These are phyloP conservation scores for Pleurotus cornucopiae DNA, from an alignment of 768 basidiomycete genomes.

Conservation along the genomic window DNA sequence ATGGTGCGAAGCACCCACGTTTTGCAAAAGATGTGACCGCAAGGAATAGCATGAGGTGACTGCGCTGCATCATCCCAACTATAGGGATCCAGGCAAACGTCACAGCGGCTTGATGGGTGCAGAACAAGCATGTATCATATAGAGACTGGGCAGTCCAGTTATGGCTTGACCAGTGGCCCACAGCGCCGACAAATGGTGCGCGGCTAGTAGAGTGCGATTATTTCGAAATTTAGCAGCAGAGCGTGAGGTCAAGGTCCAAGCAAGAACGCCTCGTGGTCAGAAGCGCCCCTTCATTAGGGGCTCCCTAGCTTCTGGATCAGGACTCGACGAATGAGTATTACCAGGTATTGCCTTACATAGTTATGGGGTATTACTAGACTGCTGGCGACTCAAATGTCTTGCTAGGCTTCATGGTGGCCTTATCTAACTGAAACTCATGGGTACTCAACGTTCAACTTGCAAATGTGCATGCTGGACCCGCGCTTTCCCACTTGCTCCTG, in stretches of 20 bases:
- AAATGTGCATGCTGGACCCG: no score
- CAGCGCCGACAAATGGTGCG: background rate
- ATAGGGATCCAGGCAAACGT: slow-evolving; percentile 70
- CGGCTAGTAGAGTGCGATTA: background rate
- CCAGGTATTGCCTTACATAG: no score
- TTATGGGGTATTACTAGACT: no score
- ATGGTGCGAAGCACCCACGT: slow-evolving; percentile 36
- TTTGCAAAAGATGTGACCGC: slow-evolving; percentile 75
- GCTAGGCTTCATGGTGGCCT: no score
- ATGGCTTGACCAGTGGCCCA: background rate
- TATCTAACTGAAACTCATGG: no score
- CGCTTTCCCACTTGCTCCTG: no score
- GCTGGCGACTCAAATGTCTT: no score
- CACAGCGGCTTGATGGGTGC: slow-evolving; percentile 69
- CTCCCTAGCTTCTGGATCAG: no score
- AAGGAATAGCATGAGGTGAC: slow-evolving; percentile 68
- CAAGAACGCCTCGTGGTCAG: background rate
- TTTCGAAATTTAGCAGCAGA: background rate
- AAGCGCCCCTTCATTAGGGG: background rate
- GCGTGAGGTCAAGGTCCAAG: background rate
- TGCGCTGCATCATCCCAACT: slow-evolving; percentile 43
- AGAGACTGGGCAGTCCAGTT: background rate
- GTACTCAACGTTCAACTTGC: no score
- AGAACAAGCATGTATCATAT: slow-evolving; percentile 45
- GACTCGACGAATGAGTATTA: no score